Base-by-base conservation (phyloP, 352 stramenopile species). In the Pythium utonaiense region DNA sequence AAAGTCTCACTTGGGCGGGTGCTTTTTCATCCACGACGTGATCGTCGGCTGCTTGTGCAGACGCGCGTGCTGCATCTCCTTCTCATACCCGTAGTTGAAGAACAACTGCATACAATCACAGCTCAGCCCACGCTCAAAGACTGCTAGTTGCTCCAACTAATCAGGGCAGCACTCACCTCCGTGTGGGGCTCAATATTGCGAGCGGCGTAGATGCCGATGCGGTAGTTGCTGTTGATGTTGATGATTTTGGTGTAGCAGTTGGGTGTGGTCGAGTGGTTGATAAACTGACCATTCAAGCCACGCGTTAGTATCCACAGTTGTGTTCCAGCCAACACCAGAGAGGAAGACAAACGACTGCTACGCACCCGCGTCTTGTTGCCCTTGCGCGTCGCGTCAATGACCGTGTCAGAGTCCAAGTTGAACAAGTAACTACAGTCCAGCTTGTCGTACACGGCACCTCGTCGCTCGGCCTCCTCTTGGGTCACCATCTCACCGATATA, bases 401-500 rank as follows among this genome's bases (percentile, higher is more conserved):
- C 86, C 44, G 78, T 90, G 36, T 98, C 95, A 6, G 79, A 88
- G 67, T 95, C 93, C 55, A 98, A 57, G 63, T 98, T 97, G 76
- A 99, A 98, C 19, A 98, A 61, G 66, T 97, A 98, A 56, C 83
- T 89, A 30, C 82, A 70, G 34, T 96, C 89, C 48, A 88, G 69
- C 57, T 92, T 93, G 70, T 96, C 89, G 63, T 97, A 96, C 19
- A 97, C 81, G 12, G 62, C 59, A 14, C 91, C 90, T 50, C 94
- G 80, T 12, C 91, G 74, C 71, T 98, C 91, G 12, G 91, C 89
- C 60, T 98, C 95, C 55, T 92, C 64, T 53, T 97, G 91, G 16
- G 88, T 85, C 7, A 98, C 86, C 70, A 96, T 82, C 57, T 99
- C 96, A 24, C 96, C 96, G 48, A 96, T 85, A 71, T 99, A 99